Evolutionary conservation across 73 alveolate genomes (phyloP), one percentile per base, ranked within the genome.

Genomic region (Urostyla sp.): DNA sequence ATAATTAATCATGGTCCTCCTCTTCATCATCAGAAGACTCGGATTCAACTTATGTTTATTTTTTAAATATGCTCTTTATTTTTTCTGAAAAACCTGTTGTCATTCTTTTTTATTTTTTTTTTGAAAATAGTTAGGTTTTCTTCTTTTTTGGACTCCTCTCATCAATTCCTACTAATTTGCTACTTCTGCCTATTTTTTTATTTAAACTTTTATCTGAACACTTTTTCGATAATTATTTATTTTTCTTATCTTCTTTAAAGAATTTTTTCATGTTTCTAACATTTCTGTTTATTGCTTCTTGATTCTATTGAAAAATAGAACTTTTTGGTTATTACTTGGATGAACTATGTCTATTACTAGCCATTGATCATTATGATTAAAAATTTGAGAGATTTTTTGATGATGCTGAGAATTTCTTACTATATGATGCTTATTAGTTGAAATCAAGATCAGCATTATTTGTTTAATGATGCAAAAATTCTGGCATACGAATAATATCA

Each of bases 241-340:
- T 60, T 3, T 63, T 63, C 45, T 63, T 63, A 24, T 63, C 23
- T 11, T 63, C 79, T 43, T 63, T 63, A 2, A 63, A 40, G 11
- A 63, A n/a, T 10, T 48, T 38, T 43, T 63, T 63, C 16, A 63
- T 43, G 5, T 45, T 45, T 34, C 79, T 4, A 6, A 63, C 79
- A 40, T 63, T 63, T 63, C 79, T 63, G 26, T 63, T 63, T 10
- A 63, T 63, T 38, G 50, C 21, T 30, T 63, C 79, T 23, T 40
- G 27, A 63, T 63, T 63, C 24, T 63, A 18, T 24, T 55, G 55
- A 7, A 15, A 5, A 28, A 58, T n/a, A n/a, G n/a, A n/a, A n/a
- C n/a, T n/a, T n/a, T n/a, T n/a, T n/a, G n/a, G n/a, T n/a, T n/a
- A n/a, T n/a, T n/a, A n/a, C n/a, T n/a, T n/a, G n/a, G n/a, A n/a